Percentiles rank a stretch among this genome's conserved stretches.
Conservation (phyloP, 208 protist genomes). For the Angomonas desouzai region DNA sequence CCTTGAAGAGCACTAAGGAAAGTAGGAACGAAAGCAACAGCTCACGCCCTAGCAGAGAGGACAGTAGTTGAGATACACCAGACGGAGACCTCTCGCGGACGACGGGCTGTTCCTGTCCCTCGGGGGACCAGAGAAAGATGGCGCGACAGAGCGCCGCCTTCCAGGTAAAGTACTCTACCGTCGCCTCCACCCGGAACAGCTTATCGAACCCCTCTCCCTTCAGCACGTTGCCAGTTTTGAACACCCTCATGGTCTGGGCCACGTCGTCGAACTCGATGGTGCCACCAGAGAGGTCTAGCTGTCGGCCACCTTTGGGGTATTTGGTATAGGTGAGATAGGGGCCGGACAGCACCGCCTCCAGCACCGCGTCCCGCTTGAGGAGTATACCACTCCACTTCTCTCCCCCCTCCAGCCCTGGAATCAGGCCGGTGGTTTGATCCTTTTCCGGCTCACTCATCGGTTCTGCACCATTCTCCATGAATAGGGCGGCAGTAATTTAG, state of each 20-base stretch:
- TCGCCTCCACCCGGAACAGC: conserved; percentile 3
- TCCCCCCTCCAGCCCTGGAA: not conserved
- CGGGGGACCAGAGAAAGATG: conserved; percentile 12
- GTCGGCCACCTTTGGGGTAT: not conserved
- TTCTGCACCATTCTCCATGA: too few relatives aligned
- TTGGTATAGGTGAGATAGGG: conserved; percentile 9
- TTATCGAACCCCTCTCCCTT: conserved; percentile 7
- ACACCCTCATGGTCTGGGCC: not conserved
- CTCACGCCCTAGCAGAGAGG: not conserved
- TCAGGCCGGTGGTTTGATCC: too few relatives aligned
- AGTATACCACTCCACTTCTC: not conserved
- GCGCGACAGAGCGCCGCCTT: conserved; percentile 16
- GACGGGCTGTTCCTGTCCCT: not conserved
- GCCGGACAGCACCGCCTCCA: conserved; percentile 4
- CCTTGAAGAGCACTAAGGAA: not conserved
- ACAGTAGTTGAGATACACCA: not conserved
- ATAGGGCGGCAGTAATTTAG: too few relatives aligned
- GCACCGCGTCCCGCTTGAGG: not conserved
- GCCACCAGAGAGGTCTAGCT: not conserved
- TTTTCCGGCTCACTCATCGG: too few relatives aligned
- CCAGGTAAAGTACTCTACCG: conserved; percentile 13
- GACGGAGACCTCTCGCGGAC: not conserved
- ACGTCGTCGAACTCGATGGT: conserved; percentile 4
- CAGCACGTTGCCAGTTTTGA: not conserved
- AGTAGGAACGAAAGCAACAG: not conserved